These are phyloP conservation scores for Isoetes engelmannii DNA, from an alignment of 83 land plant species.

Conservation along the genomic window DNA sequence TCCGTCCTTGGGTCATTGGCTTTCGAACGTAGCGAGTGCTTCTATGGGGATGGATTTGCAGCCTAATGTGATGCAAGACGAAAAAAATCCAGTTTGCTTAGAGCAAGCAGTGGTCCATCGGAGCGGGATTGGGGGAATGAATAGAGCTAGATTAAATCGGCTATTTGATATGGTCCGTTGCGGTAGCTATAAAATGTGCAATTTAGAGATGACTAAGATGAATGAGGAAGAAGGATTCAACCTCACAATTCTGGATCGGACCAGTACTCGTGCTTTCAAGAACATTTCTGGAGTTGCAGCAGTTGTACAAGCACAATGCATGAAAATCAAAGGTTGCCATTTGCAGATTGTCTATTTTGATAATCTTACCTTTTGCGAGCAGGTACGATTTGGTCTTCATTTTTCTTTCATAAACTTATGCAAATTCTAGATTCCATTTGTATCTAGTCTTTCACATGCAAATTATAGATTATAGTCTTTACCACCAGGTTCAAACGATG, in stretches of 20 bases:
- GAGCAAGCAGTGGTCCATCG: conserved; percentile 7
- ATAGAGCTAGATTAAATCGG: not conserved
- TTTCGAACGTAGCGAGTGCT: conserved; percentile 4
- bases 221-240: not conserved
- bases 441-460: too few species aligned
- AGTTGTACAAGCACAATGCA: not conserved
- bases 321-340: conserved; percentile 2
- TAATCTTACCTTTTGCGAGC: conserved; percentile 9
- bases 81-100: conserved; percentile 1
- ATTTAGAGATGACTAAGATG: not conserved
- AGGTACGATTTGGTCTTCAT: not conserved
- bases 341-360: not conserved
- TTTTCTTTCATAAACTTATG: too few species aligned
- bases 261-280: conserved; percentile 2
- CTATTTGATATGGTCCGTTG: conserved; percentile 13
- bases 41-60: not conserved
- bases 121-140: conserved; percentile 3
- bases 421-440: too few species aligned
- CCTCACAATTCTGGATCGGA: not conserved
- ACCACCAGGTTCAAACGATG: conserved; percentile 33
- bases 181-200: not conserved
- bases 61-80: not conserved
- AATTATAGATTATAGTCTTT: too few species aligned
- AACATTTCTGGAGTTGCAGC: conserved; percentile 1
- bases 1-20: conserved; percentile 1